Evolutionary conservation across 345 rosid species (phyloP).

Genomic region (Dimocarpus longan): DNA sequence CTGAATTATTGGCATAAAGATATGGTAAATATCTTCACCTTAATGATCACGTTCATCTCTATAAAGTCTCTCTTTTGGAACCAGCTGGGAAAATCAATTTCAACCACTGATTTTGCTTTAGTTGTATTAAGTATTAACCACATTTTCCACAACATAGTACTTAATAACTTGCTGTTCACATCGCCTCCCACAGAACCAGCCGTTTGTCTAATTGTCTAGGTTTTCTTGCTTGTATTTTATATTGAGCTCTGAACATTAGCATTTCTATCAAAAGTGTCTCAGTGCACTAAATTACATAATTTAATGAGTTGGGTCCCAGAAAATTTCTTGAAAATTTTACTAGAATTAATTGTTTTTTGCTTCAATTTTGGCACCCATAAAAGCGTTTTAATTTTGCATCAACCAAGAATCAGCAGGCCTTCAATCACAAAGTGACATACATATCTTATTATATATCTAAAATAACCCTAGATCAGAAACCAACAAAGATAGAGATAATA

Average conservation of each 20-base stretch:
- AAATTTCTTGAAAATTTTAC: not conserved
- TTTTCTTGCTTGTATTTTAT: not conserved
- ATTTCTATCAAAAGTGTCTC: too few relatives aligned
- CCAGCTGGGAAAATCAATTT: too few relatives aligned
- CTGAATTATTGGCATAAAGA: too few relatives aligned
- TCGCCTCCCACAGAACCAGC: not conserved
- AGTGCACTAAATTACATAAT: not conserved
- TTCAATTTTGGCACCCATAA: too few relatives aligned
- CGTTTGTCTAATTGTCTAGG: not conserved
- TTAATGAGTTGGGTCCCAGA: slow-evolving; percentile 14
- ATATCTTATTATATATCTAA: too few relatives aligned
- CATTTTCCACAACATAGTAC: not conserved
- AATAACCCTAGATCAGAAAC: slow-evolving; percentile 1
- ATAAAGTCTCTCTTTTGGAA: too few relatives aligned
- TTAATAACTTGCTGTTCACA: not conserved
- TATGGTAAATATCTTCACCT: too few relatives aligned
- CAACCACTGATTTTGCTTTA: not conserved
- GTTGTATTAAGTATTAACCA: too few relatives aligned
- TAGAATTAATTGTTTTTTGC: not conserved
- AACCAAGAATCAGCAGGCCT: not conserved
- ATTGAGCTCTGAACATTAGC: not conserved
- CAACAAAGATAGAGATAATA: not conserved
- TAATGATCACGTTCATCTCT: too few relatives aligned
- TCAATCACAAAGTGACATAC: not conserved
- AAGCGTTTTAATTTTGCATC: not conserved